Evolutionary conservation across 192 early-diverging fungal species (phyloP), one percentile per base, ranked within the genome.

Genomic region (Podila verticillata): DNA sequence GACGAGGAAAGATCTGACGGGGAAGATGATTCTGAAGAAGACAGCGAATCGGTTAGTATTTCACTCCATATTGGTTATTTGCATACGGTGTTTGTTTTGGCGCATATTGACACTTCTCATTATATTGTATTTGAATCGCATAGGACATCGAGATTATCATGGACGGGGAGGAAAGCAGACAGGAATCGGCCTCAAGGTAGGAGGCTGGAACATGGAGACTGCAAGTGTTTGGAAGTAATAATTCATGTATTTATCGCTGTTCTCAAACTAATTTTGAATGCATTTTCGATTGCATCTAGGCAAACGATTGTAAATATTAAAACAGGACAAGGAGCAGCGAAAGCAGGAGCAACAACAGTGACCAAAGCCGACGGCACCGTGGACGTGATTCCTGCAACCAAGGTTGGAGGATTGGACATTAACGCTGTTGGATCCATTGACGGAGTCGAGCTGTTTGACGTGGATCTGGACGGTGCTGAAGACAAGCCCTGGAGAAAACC

Each of bases 401-500:
- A 82, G 54, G 66, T 82, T 22, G 81, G 78, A 20, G 89, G 81
- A 10, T 81, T 91, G 3, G 85, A 95, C 68, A 72, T 96, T 2
- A 90, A 96, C 49, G 88, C 86, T 15, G 87, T 93, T n/a, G 95
- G 93, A 17, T 69, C 90, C 48, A 89, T 89, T 48, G 92, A 99
- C 54, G 94, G 93, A 5, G 88, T 93, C 61, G 92, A 92, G 59
- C 87, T 99, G 59, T 95, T 87, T 75, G 95, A 96, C 61, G 91
- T 96, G 13, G 97, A 99, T 83, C 72, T 98, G 69, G 98, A 99
- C 68, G 80, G 90, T 32, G 87, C 95, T 10, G 96, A 99, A 47
- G 98, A 99, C 65, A 99, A 99, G 74, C 96, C 96, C 57, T 99
- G 98, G 97, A 84, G 96, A 63, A 94, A 91, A 31, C 95, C 94